phyloP scores from a whole-genome alignment of 495 filamentous ascomycete genomes.

The Neurospora sp. region DNA sequence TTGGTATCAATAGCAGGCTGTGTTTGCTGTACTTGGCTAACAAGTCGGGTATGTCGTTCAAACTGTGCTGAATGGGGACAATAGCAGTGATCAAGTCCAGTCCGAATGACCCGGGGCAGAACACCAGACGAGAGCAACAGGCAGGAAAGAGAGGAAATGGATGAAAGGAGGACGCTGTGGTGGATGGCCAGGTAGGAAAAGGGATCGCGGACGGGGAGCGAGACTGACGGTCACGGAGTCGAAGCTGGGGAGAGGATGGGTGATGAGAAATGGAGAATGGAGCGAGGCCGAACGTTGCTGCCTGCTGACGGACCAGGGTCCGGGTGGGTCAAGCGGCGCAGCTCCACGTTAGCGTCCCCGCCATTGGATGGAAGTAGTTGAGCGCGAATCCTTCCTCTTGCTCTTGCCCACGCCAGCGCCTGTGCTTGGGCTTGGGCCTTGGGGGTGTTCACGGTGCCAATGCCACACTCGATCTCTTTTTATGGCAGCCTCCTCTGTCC shows the following conservation, averaged over 20 bases:
- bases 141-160: not conserved
- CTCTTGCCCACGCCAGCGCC: not conserved
- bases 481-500: not conserved
- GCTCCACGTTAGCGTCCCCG: not conserved
- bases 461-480: conserved; percentile 7
- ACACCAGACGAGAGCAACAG: conserved; percentile 4
- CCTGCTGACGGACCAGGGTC: conserved; percentile 20
- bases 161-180: conserved; percentile 5
- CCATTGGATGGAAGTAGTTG: conserved; percentile 12
- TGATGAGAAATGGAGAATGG: conserved; percentile 27
- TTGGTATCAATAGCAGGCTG: not conserved
- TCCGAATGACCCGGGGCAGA: conserved; percentile 14
- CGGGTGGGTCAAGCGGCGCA: conserved; percentile 21
- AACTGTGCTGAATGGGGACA: not conserved
- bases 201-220: conserved; percentile 4
- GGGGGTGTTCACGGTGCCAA: conserved; percentile 12
- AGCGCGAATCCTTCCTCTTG: conserved; percentile 18
- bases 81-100: not conserved
- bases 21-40: not conserved
- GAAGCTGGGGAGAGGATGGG: conserved; percentile 5
- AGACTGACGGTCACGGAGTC: not conserved
- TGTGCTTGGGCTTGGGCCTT: conserved; percentile 1
- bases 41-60: not conserved
- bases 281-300: conserved; percentile 19
- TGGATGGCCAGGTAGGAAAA: conserved; percentile 8